A percentile compares a stretch with the other conserved stretches of the same genome.
phyloP scores from a whole-genome alignment of 805 yeast genomes.

The Spathaspora hagerdaliae region DNA sequence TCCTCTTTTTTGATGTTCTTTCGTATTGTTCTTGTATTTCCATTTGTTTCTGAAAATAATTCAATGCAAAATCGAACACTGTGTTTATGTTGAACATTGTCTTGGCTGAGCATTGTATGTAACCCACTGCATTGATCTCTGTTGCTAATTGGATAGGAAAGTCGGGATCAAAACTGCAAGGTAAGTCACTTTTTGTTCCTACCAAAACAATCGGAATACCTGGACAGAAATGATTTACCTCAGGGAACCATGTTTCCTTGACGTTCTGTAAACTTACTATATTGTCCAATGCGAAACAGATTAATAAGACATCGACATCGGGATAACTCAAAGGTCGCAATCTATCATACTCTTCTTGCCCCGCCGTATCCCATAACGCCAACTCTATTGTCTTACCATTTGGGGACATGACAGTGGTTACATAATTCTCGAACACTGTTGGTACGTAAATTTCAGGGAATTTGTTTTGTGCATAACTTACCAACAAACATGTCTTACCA shows the following conservation, averaged over 20 bases:
- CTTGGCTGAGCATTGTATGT: constrained; percentile 78
- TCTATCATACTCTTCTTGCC: constrained; percentile 83
- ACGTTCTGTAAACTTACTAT: constrained; percentile 65
- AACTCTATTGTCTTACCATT: constrained; percentile 78
- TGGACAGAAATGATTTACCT: constrained; percentile 78
- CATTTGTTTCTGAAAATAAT: constrained; percentile 37
- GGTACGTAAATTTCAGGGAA: constrained; percentile 78
- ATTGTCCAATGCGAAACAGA: constrained; percentile 72
- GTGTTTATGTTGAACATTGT: constrained; percentile 60
- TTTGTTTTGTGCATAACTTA: constrained; percentile 62
- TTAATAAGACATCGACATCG: constrained; percentile 68
- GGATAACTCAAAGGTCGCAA: constrained; percentile 76
- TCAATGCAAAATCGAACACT: constrained; percentile 62
- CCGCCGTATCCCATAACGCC: constrained; percentile 88
- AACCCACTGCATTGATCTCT: constrained; percentile 64
- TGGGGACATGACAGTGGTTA: constrained; percentile 55
- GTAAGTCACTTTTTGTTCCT: constrained; percentile 77
- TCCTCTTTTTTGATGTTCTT: constrained; percentile 28
- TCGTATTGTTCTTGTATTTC: constrained; percentile 36
- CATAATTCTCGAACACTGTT: constrained; percentile 78
- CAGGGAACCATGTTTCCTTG: constrained; percentile 84
- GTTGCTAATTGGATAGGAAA: constrained; percentile 51
- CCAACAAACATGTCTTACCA: constrained; percentile 79
- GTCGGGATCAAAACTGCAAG: constrained; percentile 34
- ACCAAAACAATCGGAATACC: constrained; percentile 72